Evolutionary conservation across 768 basidiomycete genomes (phyloP), one percentile per base, ranked within the genome.

Genomic region (Gymnopilus dilepis): DNA sequence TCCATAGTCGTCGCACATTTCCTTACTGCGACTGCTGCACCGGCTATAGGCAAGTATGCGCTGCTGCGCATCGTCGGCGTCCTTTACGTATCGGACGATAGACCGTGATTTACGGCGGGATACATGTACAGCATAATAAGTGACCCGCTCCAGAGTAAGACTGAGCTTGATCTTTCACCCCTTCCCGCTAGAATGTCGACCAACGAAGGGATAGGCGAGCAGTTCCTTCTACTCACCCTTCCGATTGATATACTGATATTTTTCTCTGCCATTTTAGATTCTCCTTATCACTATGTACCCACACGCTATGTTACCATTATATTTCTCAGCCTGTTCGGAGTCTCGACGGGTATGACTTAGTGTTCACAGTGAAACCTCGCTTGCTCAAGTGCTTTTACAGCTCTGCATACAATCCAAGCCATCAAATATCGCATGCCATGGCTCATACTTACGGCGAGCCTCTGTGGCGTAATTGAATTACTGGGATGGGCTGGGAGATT

Each of bases 311-410:
- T 81, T 2, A 76, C 78, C 45, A 66, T 74, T 31, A 63, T 76
- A 22, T 80, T 80, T 60, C 58, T 84, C 12, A 72, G 68, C 8
- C 71, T 83, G 0, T 83, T 80, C 58, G 65, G 67, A 13, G 31
- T 81, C 24, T 77, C 79, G 2, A 76, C 77, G 6, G n/a, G 80
- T 82, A n/a, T n/a, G n/a, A n/a, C n/a, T n/a, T n/a, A n/a, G n/a
- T n/a, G n/a, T n/a, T n/a, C n/a, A n/a, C n/a, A n/a, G n/a, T n/a
- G n/a, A n/a, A n/a, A n/a, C n/a, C n/a, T n/a, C n/a, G n/a, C 24
- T 7, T 2, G 2, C 26, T 19, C 13, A 24, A 26, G 13, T 45
- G 0, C 17, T 28, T 22, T 19, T 24, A 11, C 15, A 69, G 70
- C 68, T 9, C 19, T 62, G 0, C 72, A 72, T 48, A 11, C 56